These are phyloP conservation scores for Lactarius vividus DNA, from an alignment of 768 basidiomycete genomes.

Conservation along the genomic window DNA sequence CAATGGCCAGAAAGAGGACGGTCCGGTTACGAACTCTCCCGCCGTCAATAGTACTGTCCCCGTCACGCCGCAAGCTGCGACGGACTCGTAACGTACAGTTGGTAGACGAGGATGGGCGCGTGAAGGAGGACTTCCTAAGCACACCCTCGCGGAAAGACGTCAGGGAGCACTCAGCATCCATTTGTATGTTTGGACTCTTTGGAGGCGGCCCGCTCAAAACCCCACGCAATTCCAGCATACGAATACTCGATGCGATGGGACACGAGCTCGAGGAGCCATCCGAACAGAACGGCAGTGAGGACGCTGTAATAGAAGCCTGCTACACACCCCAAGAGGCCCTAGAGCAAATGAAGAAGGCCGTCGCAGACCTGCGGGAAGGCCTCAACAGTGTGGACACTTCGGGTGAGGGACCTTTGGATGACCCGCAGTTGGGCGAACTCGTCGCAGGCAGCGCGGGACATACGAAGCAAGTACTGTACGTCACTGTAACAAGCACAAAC, in stretches of 20 bases:
- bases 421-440: conserved; percentile 49
- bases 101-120: conserved; percentile 65
- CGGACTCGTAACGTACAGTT: conserved; percentile 56
- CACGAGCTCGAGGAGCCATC: conserved; percentile 46
- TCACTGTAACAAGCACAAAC: conserved; percentile 42
- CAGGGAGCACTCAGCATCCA: conserved; percentile 29
- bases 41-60: conserved; percentile 28
- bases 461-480: conserved; percentile 45
- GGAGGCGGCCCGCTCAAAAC: conserved; percentile 26
- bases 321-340: conserved; percentile 52
- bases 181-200: conserved; percentile 19
- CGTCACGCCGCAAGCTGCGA: conserved; percentile 38
- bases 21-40: conserved; percentile 2
- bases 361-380: conserved; percentile 54
- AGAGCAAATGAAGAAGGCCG: conserved; percentile 53
- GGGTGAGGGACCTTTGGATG: conserved; percentile 39
- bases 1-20: background rate
- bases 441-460: conserved; percentile 51
- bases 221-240: conserved; percentile 44
- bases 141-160: conserved; percentile 27
- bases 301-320: conserved; percentile 28
- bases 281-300: conserved; percentile 29
- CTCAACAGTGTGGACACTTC: conserved; percentile 56
- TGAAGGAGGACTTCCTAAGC: conserved; percentile 11
- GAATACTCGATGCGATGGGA: conserved; percentile 71